Evolutionary conservation across 192 early-diverging fungal species (phyloP).

Genomic region (Dimargaris verticillata): DNA sequence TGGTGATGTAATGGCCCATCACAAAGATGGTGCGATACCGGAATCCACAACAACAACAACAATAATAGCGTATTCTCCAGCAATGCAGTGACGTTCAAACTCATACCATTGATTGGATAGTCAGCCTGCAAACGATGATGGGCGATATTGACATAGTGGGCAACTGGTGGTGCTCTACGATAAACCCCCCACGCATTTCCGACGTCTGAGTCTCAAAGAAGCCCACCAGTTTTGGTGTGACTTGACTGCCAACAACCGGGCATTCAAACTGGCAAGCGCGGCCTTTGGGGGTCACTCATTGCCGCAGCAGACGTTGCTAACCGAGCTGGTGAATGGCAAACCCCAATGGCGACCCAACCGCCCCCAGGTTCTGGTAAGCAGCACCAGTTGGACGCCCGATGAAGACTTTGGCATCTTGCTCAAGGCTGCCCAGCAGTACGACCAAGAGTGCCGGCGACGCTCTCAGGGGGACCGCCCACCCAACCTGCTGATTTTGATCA

Average conservation of each 20-base stretch:
- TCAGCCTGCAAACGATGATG: no score
- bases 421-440: slow-evolving; percentile 41
- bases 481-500: slow-evolving; percentile 65
- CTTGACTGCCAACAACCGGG: slow-evolving; percentile 4
- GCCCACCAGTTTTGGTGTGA: slow-evolving; percentile 33
- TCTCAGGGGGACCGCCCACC: slow-evolving; percentile 18
- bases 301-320: slow-evolving; percentile 25
- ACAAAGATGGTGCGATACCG: no score
- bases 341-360: slow-evolving; percentile 32
- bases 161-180: slow-evolving; percentile 65
- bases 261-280: background rate
- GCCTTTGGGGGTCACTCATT: slow-evolving; percentile 1
- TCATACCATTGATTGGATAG: no score
- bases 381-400: slow-evolving; percentile 90
- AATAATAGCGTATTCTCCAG: no score
- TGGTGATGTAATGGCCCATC: no score
- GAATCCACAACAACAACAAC: no score
- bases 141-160: slow-evolving; percentile 19
- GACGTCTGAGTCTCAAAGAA: slow-evolving; percentile 37
- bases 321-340: slow-evolving; percentile 12
- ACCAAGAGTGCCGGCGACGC: slow-evolving; percentile 13
- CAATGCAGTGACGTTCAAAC: no score
- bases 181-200: slow-evolving; percentile 63
- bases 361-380: slow-evolving; percentile 67
- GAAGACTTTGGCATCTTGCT: slow-evolving; percentile 84